These are phyloP conservation scores for Calophaca sinica DNA, from an alignment of 306 rosid genomes.

Conservation along the genomic window DNA sequence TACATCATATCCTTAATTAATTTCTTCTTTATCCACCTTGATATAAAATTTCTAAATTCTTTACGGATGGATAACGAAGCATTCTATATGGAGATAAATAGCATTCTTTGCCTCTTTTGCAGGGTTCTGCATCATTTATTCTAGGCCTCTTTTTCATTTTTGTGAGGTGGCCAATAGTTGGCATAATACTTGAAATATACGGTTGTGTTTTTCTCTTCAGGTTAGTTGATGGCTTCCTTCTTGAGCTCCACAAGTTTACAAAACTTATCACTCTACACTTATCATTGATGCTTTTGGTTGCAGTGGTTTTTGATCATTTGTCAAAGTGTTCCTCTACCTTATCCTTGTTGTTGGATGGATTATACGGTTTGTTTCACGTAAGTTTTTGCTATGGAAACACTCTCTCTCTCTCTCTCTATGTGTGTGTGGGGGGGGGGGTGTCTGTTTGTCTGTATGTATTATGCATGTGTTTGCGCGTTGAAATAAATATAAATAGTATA, in stretches of 20 bases:
- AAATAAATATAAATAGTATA: neutral
- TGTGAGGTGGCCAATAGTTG: slow-evolving; percentile 90
- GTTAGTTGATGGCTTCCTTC: slow-evolving; percentile 62
- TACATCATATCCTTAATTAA: slow-evolving; percentile 11
- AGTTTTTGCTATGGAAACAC: slow-evolving; percentile 44
- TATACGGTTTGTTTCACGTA: slow-evolving; percentile 74
- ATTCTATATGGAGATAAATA: slow-evolving; percentile 30
- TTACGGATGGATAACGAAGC: neutral
- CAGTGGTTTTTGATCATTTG: slow-evolving; percentile 88
- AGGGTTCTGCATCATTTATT: slow-evolving; percentile 91
- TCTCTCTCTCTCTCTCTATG: neutral
- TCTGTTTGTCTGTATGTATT: too few species aligned
- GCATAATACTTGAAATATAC: slow-evolving; percentile 78
- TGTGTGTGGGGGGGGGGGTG: too few species aligned
- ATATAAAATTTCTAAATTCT: slow-evolving; percentile 2
- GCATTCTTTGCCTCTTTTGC: slow-evolving; percentile 47
- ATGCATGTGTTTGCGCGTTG: neutral
- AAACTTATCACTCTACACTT: slow-evolving; percentile 26
- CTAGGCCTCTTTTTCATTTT: slow-evolving; percentile 89
- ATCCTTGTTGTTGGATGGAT: slow-evolving; percentile 91
- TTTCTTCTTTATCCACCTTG: slow-evolving; percentile 16
- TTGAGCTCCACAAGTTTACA: slow-evolving; percentile 31
- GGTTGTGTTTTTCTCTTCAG: slow-evolving; percentile 82
- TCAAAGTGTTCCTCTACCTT: slow-evolving; percentile 75
- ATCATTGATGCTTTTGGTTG: slow-evolving; percentile 50